Evolutionary conservation across 2,329 filamentous ascomycete species (phyloP).

Genomic region (Rasamsonia emersonii): DNA sequence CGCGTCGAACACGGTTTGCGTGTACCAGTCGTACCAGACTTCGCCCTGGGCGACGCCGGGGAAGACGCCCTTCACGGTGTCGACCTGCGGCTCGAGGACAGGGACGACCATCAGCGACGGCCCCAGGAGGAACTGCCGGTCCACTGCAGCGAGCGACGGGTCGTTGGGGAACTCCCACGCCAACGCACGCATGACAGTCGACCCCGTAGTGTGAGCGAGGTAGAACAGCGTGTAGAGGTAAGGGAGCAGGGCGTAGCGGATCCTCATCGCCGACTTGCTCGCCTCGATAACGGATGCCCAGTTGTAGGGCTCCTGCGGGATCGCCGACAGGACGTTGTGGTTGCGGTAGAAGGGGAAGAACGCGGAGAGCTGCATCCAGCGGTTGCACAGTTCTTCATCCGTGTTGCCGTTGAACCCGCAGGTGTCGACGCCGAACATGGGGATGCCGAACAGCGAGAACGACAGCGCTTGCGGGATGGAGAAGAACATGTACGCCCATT

Average conservation of each 20-base stretch:
- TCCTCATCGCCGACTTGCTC: conserved; percentile 56
- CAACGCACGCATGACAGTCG: conserved; percentile 63
- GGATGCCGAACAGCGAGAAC: conserved; percentile 66
- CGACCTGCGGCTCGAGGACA: conserved; percentile 52
- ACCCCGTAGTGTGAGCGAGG: conserved; percentile 55
- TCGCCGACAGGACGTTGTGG: conserved; percentile 57
- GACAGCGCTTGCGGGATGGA: conserved; percentile 69
- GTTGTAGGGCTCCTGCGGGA: conserved; percentile 61
- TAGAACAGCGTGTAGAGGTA: conserved; percentile 72
- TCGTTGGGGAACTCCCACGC: conserved; percentile 69
- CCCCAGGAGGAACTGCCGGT: conserved; percentile 66
- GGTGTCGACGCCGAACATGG: conserved; percentile 66
- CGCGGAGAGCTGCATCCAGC: conserved; percentile 65
- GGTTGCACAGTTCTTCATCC: conserved; percentile 60
- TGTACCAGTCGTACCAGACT: conserved; percentile 75
- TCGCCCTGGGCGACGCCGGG: conserved; percentile 53
- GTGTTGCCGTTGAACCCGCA: conserved; percentile 63
- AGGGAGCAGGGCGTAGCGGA: conserved; percentile 62
- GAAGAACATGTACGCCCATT: conserved; percentile 66
- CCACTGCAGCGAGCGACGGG: conserved; percentile 55
- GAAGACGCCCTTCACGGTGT: conserved; percentile 59
- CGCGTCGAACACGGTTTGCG: conserved; percentile 47
- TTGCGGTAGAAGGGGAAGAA: conserved; percentile 76
- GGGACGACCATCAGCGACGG: conserved; percentile 58
- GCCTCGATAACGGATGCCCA: conserved; percentile 61